These are phyloP conservation scores for Vitis hybrid DNA, from an alignment of 177 flowering plant species.

Conservation along the genomic window DNA sequence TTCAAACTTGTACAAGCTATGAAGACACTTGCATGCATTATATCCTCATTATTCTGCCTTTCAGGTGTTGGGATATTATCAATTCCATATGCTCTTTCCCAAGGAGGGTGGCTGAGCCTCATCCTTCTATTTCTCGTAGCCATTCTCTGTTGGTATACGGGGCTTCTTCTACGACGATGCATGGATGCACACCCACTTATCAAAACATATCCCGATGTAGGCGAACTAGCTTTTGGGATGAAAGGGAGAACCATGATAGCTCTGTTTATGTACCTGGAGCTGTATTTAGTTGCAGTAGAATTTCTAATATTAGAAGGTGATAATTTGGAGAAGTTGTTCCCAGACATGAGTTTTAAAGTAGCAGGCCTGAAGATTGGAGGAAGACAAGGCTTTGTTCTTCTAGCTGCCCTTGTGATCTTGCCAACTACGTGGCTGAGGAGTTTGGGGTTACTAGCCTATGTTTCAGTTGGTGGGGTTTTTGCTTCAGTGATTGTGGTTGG, in stretches of 20 bases:
- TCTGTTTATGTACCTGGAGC: slow-evolving; percentile 48
- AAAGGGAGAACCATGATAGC: slow-evolving; percentile 47
- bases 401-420: slow-evolving; percentile 44
- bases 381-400: slow-evolving; percentile 37
- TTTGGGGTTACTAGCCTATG: slow-evolving; percentile 45
- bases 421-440: slow-evolving; percentile 61
- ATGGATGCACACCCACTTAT: slow-evolving; percentile 42
- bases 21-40: too few relatives aligned
- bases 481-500: slow-evolving; percentile 41
- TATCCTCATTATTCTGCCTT: too few relatives aligned
- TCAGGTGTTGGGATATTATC: slow-evolving; percentile 63
- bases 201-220: slow-evolving; percentile 54
- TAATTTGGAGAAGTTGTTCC: slow-evolving; percentile 53
- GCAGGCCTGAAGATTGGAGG: slow-evolving; percentile 33
- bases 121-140: slow-evolving; percentile 38
- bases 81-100: slow-evolving; percentile 50
- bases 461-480: slow-evolving; percentile 59
- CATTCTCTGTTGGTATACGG: slow-evolving; percentile 49
- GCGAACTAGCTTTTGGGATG: slow-evolving; percentile 48
- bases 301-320: slow-evolving; percentile 72
- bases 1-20: too few relatives aligned
- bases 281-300: slow-evolving; percentile 52
- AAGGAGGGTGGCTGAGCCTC: slow-evolving; percentile 56
- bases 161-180: slow-evolving; percentile 46
- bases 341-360: slow-evolving; percentile 24